Conservation (phyloP, 352 stramenopile species). For the Globisporangium canariense region DNA sequence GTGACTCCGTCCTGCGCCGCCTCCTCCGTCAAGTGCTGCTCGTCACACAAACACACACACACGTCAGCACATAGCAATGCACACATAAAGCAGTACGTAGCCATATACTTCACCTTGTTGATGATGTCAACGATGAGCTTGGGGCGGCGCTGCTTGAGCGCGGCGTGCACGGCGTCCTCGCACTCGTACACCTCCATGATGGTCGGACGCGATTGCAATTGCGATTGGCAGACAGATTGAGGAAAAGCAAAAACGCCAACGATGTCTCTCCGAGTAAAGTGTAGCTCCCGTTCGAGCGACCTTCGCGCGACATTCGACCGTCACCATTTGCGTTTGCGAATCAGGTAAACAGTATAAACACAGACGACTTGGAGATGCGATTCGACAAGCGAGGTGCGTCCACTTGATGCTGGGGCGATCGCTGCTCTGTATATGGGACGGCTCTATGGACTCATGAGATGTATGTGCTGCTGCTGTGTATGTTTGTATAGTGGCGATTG, state of each 20-base stretch:
- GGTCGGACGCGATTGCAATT: neutral
- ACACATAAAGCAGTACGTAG: neutral
- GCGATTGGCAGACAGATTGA: too few relatives aligned
- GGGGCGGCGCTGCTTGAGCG: slow-evolving; percentile 66
- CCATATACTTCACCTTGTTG: slow-evolving; percentile 45
- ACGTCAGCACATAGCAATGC: neutral
- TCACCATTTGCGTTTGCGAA: slow-evolving; percentile 5
- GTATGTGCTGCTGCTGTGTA: neutral
- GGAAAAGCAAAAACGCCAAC: neutral
- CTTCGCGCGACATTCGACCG: slow-evolving; percentile 24
- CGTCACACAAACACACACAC: slow-evolving; percentile 7
- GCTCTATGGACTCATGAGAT: neutral
- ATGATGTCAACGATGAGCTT: slow-evolving; percentile 70
- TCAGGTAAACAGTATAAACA: neutral
- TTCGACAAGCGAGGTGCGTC: slow-evolving; percentile 48
- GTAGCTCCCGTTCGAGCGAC: slow-evolving; percentile 5
- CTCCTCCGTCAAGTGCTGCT: slow-evolving; percentile 48
- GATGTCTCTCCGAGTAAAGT: slow-evolving; percentile 5
- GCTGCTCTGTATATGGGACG: neutral
- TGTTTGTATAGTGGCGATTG: slow-evolving; percentile 60
- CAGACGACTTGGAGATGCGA: slow-evolving; percentile 26
- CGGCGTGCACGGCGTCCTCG: slow-evolving; percentile 73
- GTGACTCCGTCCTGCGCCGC: slow-evolving; percentile 22
- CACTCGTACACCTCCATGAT: slow-evolving; percentile 76
- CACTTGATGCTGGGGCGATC: neutral